A percentile compares a stretch with the other conserved stretches of the same genome.
Evolutionary conservation across 2,329 filamentous ascomycete species (phyloP).

Genomic region (Ilyonectria robusta): DNA sequence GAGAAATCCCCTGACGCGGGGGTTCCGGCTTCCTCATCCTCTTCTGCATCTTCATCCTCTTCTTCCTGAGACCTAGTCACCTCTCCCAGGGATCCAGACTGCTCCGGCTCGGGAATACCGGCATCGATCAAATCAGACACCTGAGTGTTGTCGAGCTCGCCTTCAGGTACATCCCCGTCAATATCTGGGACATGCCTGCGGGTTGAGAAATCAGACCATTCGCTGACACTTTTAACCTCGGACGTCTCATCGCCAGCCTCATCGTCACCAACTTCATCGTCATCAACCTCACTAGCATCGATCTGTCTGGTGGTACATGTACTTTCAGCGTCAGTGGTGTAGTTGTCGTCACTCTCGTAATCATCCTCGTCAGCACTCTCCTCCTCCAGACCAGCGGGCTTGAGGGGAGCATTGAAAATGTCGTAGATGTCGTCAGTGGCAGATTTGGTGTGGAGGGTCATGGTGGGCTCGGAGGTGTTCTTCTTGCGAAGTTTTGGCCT

Average conservation of each 20-base stretch:
- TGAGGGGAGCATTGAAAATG: conserved; percentile 88
- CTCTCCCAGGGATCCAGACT: conserved; percentile 36
- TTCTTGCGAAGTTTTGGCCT: conserved; percentile 88
- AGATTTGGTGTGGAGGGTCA: conserved; percentile 96
- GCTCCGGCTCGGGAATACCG: conserved; percentile 44
- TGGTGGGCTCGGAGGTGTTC: conserved; percentile 85
- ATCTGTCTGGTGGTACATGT: conserved; percentile 83
- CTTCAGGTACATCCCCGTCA: conserved; percentile 51
- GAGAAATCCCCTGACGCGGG: conserved; percentile 58
- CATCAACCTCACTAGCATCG: conserved; percentile 61
- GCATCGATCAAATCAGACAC: conserved; percentile 59
- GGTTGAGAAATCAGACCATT: conserved; percentile 90
- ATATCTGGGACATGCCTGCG: conserved; percentile 76
- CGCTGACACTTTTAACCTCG: conserved; percentile 77
- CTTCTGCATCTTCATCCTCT: conserved; percentile 50
- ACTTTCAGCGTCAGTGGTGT: conserved; percentile 89
- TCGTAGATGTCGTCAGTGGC: conserved; percentile 98
- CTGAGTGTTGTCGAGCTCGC: conserved; percentile 53
- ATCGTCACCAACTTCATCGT: conserved; percentile 62
- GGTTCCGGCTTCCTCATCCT: conserved; percentile 59
- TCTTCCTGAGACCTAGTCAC: conserved; percentile 23
- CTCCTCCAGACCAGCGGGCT: conserved; percentile 48
- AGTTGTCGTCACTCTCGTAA: conserved; percentile 81
- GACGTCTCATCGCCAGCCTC: conserved; percentile 61
- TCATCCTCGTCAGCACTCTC: conserved; percentile 74